Percentiles rank a stretch among this genome's conserved stretches.
Conservation (phyloP, 371 early-diverging fungal genomes). For the Zancudomyces culisetae region DNA sequence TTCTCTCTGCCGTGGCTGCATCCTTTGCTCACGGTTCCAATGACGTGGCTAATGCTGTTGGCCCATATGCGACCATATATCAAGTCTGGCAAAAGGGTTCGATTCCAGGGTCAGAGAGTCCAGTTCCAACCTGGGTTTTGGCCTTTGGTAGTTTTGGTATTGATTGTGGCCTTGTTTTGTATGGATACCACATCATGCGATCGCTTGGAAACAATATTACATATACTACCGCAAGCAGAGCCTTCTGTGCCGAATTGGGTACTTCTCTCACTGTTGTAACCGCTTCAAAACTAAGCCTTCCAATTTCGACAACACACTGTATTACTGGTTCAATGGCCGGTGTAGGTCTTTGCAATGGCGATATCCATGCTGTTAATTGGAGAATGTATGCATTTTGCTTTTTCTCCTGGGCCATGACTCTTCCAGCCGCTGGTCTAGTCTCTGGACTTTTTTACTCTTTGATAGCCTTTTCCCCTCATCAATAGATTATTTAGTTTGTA, state of each 20-base stretch:
- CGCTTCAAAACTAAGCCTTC: conserved; percentile 58
- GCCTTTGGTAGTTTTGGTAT: conserved; percentile 62
- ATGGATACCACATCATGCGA: conserved; percentile 53
- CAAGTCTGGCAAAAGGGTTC: conserved; percentile 42
- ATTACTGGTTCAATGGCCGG: conserved; percentile 68
- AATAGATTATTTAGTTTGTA: not conserved
- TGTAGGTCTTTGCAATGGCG: conserved; percentile 63
- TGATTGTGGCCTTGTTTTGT: conserved; percentile 52
- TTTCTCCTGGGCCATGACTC: conserved; percentile 59
- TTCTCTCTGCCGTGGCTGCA: conserved; percentile 63
- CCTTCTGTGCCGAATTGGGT: conserved; percentile 66
- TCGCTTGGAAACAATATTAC: conserved; percentile 69
- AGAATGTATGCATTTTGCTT: conserved; percentile 44
- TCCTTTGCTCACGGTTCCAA: conserved; percentile 84
- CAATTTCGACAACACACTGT: conserved; percentile 79
- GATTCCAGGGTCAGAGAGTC: conserved; percentile 28
- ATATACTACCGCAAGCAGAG: conserved; percentile 65
- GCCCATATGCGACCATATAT: conserved; percentile 54
- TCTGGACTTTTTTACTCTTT: conserved; percentile 50
- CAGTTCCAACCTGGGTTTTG: conserved; percentile 55
- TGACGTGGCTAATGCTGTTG: conserved; percentile 77
- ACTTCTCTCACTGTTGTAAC: conserved; percentile 71
- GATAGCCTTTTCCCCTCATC: conserved; percentile 30
- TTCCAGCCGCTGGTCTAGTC: conserved; percentile 50
- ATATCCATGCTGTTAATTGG: conserved; percentile 56